Base-by-base conservation (phyloP, 1,139 yeast species). In the Lodderomyces jiufengensis region DNA sequence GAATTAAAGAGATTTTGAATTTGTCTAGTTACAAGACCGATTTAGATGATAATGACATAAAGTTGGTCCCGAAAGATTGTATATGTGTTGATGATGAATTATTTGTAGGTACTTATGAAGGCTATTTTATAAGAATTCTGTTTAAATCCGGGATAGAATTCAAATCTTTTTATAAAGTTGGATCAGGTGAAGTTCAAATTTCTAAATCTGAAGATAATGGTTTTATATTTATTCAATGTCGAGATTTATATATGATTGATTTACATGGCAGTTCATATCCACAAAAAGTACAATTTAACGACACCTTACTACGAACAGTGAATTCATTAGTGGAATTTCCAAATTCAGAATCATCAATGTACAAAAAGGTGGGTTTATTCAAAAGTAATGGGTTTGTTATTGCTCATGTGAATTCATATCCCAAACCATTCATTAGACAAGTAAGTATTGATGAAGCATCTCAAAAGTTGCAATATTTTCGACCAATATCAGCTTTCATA, bases 381-480 rank as follows among this genome's bases (percentile, higher is more conserved):
- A 55, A 80, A 40, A 78, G 71, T 33, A 79, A 76, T 43, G 82
- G 81, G 0, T 52, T 78, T 13, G 59, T 66, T 22, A 40, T 68
- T 2, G 56, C 70, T 0, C 50, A 55, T 2, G 41, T 75, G 1
- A 55, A 43, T 27, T 48, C 60, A 0, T 63, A 45, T 37, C 57
- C 34, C 41, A 51, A 36, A 35, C 63, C 61, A n/a, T 45, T 50
- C 9, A 44, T 63, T 3, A 56, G 55, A 34, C 73, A 63, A 41
- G 41, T 70, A 0, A 56, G 55, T 13, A 46, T 73, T 2, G 63
- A 65, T 0, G 68, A 62, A 15, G 47, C 64, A 3, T 71, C 76
- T 0, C 64, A 63, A 34, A 61, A 59, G 37, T 30, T 70, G 30
- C 40, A 55, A 5, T 68, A 59, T 39, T 34, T 71, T 7, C 52